Base-by-base conservation (phyloP, 1,284 basidiomycete species). In the Papiliotrema laurentii region DNA sequence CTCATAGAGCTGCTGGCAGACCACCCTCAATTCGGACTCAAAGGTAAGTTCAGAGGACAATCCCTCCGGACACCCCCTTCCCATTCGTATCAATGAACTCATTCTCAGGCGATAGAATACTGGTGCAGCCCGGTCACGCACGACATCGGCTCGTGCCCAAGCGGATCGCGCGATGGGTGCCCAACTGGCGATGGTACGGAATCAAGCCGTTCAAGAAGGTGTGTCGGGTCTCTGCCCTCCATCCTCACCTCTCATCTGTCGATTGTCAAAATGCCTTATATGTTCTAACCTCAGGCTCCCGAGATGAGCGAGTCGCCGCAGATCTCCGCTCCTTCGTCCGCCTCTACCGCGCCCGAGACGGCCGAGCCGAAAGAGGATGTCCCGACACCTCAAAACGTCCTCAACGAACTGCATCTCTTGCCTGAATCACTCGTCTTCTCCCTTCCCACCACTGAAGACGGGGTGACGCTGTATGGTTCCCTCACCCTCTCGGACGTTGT, bases 81-180 rank as follows among this genome's bases (percentile, higher is more conserved):
- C 53, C 79, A 82, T 51, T 81, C 83, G 66, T 86, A 83, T 38
- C 82, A 79, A 41, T 81, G 83, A 4, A 85, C 83, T 2, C 60
- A 81, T 82, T 3, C 16, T 5, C 44, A 69, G 68, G 50, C 47
- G 69, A 72, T 51, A 52, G 62, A 30, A 55, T 70, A 2, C 34
- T 56, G 19, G 66, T 70, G 11, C 45, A 58, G n/a, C 54, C 60
- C 13, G 68, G 66, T 18, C 45, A 57, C 49, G 64, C 66, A 33
- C 53, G 66, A 49, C 57, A 68, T 40, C 49, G 62, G 35, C 61
- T 72, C 4, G 55, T 62, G 2, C 67, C 67, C 2, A 50, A 27
- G 33, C 55, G 66, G 24, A 45, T 58, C 39, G 68, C 68, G 2
- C 41, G 61, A 45, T 58, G 56, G 24, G 54, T 64, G 3, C 54